Evolutionary conservation across 352 stramenopile genomes (phyloP).

Genomic region (Phytophthora sansomeana): DNA sequence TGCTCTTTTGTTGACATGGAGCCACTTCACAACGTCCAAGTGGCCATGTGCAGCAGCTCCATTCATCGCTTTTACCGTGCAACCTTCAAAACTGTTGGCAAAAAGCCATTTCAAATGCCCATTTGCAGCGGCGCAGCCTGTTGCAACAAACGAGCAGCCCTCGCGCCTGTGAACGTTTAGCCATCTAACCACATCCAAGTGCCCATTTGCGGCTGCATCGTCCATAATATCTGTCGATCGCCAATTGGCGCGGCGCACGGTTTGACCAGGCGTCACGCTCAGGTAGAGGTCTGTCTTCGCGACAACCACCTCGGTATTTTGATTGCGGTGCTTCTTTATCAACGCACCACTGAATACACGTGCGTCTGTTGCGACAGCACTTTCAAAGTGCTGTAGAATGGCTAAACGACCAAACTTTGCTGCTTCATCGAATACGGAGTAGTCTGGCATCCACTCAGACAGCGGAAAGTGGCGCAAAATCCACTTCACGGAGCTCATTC

Average conservation of each 20-base stretch:
- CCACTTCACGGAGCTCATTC: neutral
- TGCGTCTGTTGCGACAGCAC: neutral
- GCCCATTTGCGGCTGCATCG: neutral
- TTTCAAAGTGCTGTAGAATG: neutral
- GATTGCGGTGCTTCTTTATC: no score
- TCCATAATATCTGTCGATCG: neutral
- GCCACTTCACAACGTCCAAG: neutral
- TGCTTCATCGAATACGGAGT: neutral
- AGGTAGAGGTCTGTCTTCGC: neutral
- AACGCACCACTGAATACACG: no score
- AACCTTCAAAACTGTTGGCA: neutral
- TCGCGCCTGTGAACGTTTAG: neutral
- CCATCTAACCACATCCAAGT: neutral
- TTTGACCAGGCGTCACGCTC: neutral
- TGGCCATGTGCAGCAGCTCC: neutral
- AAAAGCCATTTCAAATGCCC: neutral
- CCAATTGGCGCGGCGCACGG: neutral
- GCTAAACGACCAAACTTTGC: neutral
- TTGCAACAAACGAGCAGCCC: neutral
- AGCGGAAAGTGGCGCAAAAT: neutral
- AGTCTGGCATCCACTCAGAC: neutral
- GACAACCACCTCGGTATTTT: neutral
- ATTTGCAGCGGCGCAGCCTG: neutral
- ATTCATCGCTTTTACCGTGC: neutral
- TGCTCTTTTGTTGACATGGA: neutral